Evolutionary conservation across 1,139 yeast species (phyloP), one percentile per base, ranked within the genome.

Genomic region (Taphrina deformans): DNA sequence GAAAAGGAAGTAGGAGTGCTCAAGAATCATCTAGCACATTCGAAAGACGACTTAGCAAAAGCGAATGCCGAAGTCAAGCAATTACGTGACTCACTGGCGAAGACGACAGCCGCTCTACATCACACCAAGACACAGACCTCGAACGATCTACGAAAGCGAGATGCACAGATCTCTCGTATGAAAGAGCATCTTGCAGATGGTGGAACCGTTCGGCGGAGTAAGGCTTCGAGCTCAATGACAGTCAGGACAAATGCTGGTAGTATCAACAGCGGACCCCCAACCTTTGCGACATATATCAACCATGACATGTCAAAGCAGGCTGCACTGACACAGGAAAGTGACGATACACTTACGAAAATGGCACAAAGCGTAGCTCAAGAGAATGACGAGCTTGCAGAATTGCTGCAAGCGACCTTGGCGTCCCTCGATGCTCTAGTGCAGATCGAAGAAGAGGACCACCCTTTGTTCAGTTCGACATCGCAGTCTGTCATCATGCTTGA

Each of bases 391-490:
- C 63, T 59, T 2, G 63, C 63, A 14, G 63, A 59, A 40, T n/a
- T 59, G 29, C 38, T 59, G 21, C 63, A 59, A 27, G 63, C 63
- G 31, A 59, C 63, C 23, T 38, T 59, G 45, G 56, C 63, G 6
- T 48, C 55, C 12, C 50, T 59, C 1, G 56, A 48, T 23, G 48
- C 63, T 41, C 50, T 59, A 5, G 63, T 48, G 12, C 56, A 59
- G 51, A 40, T 26, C 16, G 63, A 59, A 9, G 63, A 33, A 21
- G 56, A 48, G n/a, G 56, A 51, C 12, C 56, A 40, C n/a, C 63
- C 63, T 0, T 29, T 59, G n/a, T 41, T 59, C 24, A 35, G 35
- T 23, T 50, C 63, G 9, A 29, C 55, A 12, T 40, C 63, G 18
- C 63, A 59, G 24, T 48, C 56, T 3, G 29, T 50, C 29, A 48